Conservation (phyloP, 2,329 filamentous ascomycete species). For the Stachybotrys chartarum region DNA sequence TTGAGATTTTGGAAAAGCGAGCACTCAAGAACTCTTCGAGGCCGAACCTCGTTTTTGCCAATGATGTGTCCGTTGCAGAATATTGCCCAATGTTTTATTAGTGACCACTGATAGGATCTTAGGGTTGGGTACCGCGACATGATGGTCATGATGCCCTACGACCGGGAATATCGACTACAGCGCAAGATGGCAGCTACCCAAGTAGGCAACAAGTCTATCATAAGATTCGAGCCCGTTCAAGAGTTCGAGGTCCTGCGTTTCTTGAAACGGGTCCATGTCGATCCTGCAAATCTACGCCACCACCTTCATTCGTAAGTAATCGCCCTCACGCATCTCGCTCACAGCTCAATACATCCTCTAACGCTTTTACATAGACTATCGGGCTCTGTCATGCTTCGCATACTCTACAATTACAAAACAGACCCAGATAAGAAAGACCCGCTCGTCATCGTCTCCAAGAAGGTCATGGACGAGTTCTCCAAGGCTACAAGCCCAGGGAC, state of each 20-base stretch:
- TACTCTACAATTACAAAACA: constrained; percentile 11
- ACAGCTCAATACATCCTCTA: neutral
- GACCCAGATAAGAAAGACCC: constrained; percentile 11
- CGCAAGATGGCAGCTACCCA: neutral
- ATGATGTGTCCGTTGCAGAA: constrained; percentile 8
- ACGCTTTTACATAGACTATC: constrained; percentile 7
- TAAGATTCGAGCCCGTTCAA: neutral
- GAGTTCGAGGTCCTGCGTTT: neutral
- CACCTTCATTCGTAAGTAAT: neutral
- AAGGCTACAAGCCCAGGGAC: constrained; percentile 10
- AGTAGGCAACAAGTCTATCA: neutral
- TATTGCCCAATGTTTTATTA: constrained; percentile 1
- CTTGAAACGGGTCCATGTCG: neutral
- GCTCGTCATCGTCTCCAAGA: constrained; percentile 10
- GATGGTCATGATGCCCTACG: neutral
- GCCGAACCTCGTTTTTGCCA: neutral
- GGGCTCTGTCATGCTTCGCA: constrained; percentile 6
- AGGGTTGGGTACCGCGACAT: neutral
- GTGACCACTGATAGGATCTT: constrained; percentile 10
- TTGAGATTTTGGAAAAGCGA: neutral
- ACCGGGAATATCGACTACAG: neutral
- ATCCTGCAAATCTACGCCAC: neutral
- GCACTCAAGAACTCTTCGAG: neutral
- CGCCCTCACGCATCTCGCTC: neutral
- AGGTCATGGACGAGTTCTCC: constrained; percentile 12